These are phyloP conservation scores for Paxillus involutus DNA, from an alignment of 768 basidiomycete genomes.

Conservation along the genomic window DNA sequence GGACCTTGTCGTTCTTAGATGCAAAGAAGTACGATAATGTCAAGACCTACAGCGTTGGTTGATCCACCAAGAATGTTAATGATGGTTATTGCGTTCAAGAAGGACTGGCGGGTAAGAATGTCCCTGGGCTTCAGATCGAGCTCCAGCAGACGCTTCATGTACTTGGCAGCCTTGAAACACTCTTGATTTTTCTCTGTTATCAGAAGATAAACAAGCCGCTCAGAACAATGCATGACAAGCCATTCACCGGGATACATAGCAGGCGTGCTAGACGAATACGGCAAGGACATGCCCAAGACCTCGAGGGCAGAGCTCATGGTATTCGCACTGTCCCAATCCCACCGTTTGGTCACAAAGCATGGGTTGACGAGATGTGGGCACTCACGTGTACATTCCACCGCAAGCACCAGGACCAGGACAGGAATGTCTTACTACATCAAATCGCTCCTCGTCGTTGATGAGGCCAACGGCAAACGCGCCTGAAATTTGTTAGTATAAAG, in stretches of 20 bases:
- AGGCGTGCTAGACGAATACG: constrained; percentile 74
- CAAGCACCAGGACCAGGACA: constrained; percentile 86
- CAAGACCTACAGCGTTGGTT: constrained; percentile 71
- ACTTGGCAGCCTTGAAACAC: constrained; percentile 75
- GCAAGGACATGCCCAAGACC: constrained; percentile 82
- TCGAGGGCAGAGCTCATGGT: constrained; percentile 88
- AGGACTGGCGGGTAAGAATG: constrained; percentile 66
- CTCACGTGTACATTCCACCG: constrained; percentile 85
- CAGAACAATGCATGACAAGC: neutral
- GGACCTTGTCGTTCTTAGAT: constrained; percentile 47
- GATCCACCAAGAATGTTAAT: constrained; percentile 83
- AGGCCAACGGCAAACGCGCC: constrained; percentile 76
- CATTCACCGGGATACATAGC: constrained; percentile 64
- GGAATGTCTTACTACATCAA: constrained; percentile 83
- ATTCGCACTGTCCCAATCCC: constrained; percentile 54
- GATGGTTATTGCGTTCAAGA: constrained; percentile 82
- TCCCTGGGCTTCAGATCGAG: constrained; percentile 82
- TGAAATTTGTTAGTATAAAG: constrained; percentile 24
- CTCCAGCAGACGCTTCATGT: constrained; percentile 72
- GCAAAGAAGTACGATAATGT: neutral
- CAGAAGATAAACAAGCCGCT: neutral
- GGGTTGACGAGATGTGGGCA: constrained; percentile 4
- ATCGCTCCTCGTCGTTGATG: constrained; percentile 76
- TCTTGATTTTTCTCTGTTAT: constrained; percentile 75
- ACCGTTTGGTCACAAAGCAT: neutral